These are phyloP conservation scores for Teratosphaeria gauchensis DNA, from an alignment of 2,329 filamentous ascomycete genomes.

Conservation along the genomic window DNA sequence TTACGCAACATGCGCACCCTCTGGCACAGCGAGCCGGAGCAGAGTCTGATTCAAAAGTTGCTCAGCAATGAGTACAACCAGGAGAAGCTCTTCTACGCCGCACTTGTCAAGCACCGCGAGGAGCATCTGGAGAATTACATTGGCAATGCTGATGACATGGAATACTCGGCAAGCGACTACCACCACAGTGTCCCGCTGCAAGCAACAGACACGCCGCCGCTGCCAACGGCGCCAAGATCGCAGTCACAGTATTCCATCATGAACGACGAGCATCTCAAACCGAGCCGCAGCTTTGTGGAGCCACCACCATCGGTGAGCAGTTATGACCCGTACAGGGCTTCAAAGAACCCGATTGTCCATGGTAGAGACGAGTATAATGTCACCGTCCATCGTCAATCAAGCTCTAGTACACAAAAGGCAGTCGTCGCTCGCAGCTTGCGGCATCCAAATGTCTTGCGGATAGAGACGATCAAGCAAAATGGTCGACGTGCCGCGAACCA, in stretches of 20 bases:
- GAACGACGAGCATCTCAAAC: constrained; percentile 43
- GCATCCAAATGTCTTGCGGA: constrained; percentile 34
- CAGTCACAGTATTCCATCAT: constrained; percentile 49
- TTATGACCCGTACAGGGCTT: constrained; percentile 78
- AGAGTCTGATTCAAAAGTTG: constrained; percentile 61
- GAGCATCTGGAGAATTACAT: constrained; percentile 78
- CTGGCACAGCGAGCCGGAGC: constrained; percentile 77
- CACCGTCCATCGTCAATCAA: constrained; percentile 50
- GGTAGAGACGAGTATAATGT: constrained; percentile 55
- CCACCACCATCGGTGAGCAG: constrained; percentile 45
- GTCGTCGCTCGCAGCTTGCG: constrained; percentile 28
- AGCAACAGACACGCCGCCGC: constrained; percentile 23
- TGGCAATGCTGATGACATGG: constrained; percentile 54
- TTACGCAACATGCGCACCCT: constrained; percentile 78
- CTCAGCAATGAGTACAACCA: constrained; percentile 54
- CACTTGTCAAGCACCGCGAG: constrained; percentile 72
- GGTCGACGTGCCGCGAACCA: constrained; percentile 13
- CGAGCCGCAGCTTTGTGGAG: constrained; percentile 40
- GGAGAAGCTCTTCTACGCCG: constrained; percentile 86
- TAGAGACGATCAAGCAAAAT: constrained; percentile 27
- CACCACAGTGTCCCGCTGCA: constrained; percentile 47
- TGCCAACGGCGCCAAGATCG: constrained; percentile 31
- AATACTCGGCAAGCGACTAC: constrained; percentile 84
- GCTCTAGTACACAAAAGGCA: constrained; percentile 28
- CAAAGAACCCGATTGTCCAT: constrained; percentile 41